These are phyloP conservation scores for Magnusiomyces sp. DNA, from an alignment of 1,139 yeast genomes.

Conservation along the genomic window DNA sequence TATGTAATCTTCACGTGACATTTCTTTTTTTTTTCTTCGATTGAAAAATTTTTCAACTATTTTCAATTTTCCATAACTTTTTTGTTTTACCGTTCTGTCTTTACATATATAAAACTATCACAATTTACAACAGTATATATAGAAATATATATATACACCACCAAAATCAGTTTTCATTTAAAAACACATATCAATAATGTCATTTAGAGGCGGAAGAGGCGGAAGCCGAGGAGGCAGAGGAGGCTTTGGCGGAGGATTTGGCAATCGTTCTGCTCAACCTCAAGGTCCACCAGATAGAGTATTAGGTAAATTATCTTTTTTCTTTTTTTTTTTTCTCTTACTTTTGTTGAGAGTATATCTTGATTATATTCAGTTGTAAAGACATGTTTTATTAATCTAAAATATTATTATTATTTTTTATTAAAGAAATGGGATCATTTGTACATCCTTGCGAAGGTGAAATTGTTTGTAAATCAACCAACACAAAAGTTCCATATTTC, in stretches of 20 bases:
- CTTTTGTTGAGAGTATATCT: not conserved
- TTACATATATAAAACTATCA: not conserved
- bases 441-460: conserved; percentile 95
- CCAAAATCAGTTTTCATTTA: not conserved
- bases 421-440: conserved; percentile 87
- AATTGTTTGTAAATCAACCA: conserved; percentile 90
- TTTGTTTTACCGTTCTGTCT: not conserved
- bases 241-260: conserved; percentile 51
- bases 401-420: not conserved
- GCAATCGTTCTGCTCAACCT: conserved; percentile 23
- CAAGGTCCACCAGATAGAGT: conserved; percentile 90
- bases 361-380: not conserved
- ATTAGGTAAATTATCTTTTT: conserved; percentile 24
- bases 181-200: conserved; percentile 3
- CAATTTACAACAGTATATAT: not conserved
- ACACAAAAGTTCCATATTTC: conserved; percentile 92
- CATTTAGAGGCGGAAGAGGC: conserved; percentile 41
- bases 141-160: not conserved
- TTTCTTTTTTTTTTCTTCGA: not conserved
- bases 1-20: not conserved
- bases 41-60: conserved; percentile 1
- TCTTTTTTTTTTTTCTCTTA: not conserved
- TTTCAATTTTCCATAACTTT: not conserved
- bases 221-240: conserved; percentile 54
- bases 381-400: not conserved